Conservation (phyloP, 352 stramenopile species). For the Phytophthora tentaculata region DNA sequence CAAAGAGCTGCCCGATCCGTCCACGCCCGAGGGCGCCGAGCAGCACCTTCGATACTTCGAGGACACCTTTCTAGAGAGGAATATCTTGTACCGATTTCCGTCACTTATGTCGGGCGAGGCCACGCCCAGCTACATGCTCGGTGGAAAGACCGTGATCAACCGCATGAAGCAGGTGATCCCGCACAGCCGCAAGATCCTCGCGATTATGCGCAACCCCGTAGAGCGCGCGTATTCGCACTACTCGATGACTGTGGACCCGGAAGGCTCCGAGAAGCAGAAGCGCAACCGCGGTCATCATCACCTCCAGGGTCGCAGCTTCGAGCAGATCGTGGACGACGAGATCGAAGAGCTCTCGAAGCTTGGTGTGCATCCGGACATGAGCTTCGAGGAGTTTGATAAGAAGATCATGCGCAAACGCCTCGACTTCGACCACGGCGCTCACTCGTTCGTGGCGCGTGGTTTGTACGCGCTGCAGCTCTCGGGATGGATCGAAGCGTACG, state of each 20-base stretch:
- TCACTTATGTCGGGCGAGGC: slow-evolving; percentile 93
- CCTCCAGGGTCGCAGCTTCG: slow-evolving; percentile 65
- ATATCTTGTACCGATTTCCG: slow-evolving; percentile 85
- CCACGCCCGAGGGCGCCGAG: slow-evolving; percentile 57
- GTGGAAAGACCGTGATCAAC: slow-evolving; percentile 72
- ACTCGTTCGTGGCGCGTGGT: slow-evolving; percentile 87
- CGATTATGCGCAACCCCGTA: slow-evolving; percentile 83
- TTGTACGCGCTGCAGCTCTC: slow-evolving; percentile 96
- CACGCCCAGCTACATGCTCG: slow-evolving; percentile 92
- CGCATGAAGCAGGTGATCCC: slow-evolving; percentile 82
- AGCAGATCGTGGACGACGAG: slow-evolving; percentile 79
- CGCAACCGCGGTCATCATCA: slow-evolving; percentile 80
- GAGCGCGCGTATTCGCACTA: slow-evolving; percentile 91
- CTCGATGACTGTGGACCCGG: slow-evolving; percentile 84
- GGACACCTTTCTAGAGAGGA: slow-evolving; percentile 85
- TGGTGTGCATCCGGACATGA: slow-evolving; percentile 79
- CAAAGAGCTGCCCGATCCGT: slow-evolving; percentile 55
- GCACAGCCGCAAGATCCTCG: slow-evolving; percentile 85
- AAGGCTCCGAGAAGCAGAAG: slow-evolving; percentile 79
- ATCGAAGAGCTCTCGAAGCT: slow-evolving; percentile 63
- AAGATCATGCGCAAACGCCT: slow-evolving; percentile 58
- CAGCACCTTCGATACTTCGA: slow-evolving; percentile 77
- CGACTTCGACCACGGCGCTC: slow-evolving; percentile 68
- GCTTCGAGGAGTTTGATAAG: slow-evolving; percentile 71
- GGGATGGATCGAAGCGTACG: slow-evolving; percentile 93